Conservation (phyloP, 139 green algal genomes). For the Picochlorum sp. region DNA sequence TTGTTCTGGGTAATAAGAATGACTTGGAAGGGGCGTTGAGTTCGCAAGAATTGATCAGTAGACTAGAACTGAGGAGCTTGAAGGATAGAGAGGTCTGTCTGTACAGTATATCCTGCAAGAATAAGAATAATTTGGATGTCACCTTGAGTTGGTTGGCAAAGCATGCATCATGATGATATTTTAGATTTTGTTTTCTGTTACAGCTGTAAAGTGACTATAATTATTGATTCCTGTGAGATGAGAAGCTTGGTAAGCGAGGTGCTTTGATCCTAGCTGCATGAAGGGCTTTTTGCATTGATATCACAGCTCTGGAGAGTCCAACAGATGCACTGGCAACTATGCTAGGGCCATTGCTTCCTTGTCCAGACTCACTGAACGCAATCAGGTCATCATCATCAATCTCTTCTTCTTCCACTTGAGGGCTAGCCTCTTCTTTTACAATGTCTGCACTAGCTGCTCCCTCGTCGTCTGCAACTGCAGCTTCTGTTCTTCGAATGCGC, state of each 20-base stretch:
- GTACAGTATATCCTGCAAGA: conserved; percentile 95
- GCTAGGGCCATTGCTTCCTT: conserved; percentile 3
- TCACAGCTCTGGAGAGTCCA: conserved; percentile 25
- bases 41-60: conserved; percentile 62
- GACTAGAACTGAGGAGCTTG: conserved; percentile 61
- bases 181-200: conserved; percentile 3
- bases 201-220: not conserved
- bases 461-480: not conserved
- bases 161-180: conserved; percentile 58
- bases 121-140: conserved; percentile 87
- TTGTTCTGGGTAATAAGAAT: conserved; percentile 98
- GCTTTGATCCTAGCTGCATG: conserved; percentile 15
- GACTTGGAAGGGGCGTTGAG: conserved; percentile 77
- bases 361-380: conserved; percentile 3
- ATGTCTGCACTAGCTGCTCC: not conserved
- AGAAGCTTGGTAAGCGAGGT: conserved; percentile 7
- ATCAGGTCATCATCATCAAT: conserved; percentile 40
- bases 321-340: conserved; percentile 23
- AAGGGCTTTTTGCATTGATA: conserved; percentile 14
- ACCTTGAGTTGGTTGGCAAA: conserved; percentile 88
- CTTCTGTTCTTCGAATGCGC: conserved; percentile 23
- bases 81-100: conserved; percentile 76
- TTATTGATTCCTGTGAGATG: not conserved
- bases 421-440: not conserved
- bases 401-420: conserved; percentile 19